A percentile compares a stretch with the other conserved stretches of the same genome.
Evolutionary conservation across 2,329 filamentous ascomycete species (phyloP).

Genomic region (Zymoseptoria brevis): DNA sequence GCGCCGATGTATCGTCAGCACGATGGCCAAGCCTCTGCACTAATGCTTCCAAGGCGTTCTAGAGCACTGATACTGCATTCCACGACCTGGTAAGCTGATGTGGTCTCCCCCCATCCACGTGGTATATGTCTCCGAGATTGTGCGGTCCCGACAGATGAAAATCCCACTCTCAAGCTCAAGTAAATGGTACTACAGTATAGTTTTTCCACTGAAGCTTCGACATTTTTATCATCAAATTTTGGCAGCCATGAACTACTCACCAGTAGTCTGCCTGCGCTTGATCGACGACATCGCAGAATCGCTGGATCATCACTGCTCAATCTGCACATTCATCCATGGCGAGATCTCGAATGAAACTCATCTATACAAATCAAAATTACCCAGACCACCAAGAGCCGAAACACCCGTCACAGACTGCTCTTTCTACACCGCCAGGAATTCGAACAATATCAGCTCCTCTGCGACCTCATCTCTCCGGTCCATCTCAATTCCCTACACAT

Average conservation of each 20-base stretch:
- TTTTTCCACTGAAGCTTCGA: no score
- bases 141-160: no score
- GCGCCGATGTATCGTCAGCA: neutral
- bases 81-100: neutral
- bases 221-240: neutral
- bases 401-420: slow-evolving; percentile 14
- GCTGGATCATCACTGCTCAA: slow-evolving; percentile 17
- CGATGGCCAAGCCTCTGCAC: neutral
- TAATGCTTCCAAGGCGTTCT: neutral
- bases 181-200: no score
- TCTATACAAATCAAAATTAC: neutral
- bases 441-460: slow-evolving; percentile 3
- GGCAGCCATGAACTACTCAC: slow-evolving; percentile 8
- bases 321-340: slow-evolving; percentile 16
- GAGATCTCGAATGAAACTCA: slow-evolving; percentile 5
- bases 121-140: no score
- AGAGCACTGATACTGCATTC: neutral
- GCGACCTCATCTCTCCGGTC: slow-evolving; percentile 5
- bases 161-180: no score
- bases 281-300: slow-evolving; percentile 12
- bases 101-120: neutral
- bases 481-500: slow-evolving; percentile 11
- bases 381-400: neutral
- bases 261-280: slow-evolving; percentile 13
- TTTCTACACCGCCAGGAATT: slow-evolving; percentile 17